Evolutionary conservation across 1,284 basidiomycete genomes (phyloP).

Genomic region (Trametes polyzona): DNA sequence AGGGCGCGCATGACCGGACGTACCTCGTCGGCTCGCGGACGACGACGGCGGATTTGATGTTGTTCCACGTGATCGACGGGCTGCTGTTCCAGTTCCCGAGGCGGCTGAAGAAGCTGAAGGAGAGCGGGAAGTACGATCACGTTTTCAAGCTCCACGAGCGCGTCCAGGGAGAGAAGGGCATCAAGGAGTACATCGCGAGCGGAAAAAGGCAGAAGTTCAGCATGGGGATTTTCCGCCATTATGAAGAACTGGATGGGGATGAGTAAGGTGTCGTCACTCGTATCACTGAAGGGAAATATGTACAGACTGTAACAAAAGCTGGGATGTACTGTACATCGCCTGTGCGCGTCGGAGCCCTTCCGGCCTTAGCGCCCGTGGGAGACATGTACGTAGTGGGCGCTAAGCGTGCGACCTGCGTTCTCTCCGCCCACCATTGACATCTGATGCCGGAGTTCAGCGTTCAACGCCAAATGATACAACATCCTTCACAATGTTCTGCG

Average conservation of each 20-base stretch:
- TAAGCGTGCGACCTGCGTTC: too few relatives aligned
- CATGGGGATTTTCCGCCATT: constrained; percentile 50
- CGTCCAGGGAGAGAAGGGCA: constrained; percentile 38
- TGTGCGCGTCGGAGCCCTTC: too few relatives aligned
- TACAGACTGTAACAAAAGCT: too few relatives aligned
- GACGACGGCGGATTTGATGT: constrained; percentile 50
- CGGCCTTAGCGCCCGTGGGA: too few relatives aligned
- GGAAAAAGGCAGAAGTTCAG: constrained; percentile 43
- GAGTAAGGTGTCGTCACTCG: too few relatives aligned
- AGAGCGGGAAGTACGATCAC: constrained; percentile 36
- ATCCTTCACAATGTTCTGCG: too few relatives aligned
- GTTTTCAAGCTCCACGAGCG: constrained; percentile 40
- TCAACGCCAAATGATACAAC: too few relatives aligned
- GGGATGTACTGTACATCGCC: too few relatives aligned
- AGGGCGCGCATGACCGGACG: constrained; percentile 24
- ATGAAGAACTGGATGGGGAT: constrained; percentile 49
- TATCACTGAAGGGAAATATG: too few relatives aligned
- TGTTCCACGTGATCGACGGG: constrained; percentile 49
- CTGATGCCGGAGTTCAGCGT: too few relatives aligned
- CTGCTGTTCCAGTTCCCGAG: constrained; percentile 53
- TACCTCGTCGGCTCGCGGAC: constrained; percentile 44
- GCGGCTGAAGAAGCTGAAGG: constrained; percentile 36
- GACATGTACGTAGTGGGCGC: too few relatives aligned
- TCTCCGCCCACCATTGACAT: too few relatives aligned
- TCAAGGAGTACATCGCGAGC: constrained; percentile 48